These are phyloP conservation scores for Conticribra weissflogii DNA, from an alignment of 108 stramenopile species.

Conservation along the genomic window DNA sequence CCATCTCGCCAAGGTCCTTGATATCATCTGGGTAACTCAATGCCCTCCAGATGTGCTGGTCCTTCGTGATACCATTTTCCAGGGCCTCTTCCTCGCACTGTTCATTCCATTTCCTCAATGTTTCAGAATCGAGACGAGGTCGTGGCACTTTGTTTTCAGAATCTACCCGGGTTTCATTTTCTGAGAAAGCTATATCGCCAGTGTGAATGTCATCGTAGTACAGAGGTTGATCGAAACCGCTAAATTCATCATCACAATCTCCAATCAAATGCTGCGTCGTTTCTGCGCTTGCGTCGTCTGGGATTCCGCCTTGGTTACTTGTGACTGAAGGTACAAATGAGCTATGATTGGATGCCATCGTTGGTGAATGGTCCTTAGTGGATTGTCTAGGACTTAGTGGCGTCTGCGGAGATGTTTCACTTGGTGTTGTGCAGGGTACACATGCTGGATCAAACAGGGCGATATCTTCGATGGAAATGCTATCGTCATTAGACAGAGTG, in stretches of 20 bases:
- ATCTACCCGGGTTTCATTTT: slow-evolving; percentile 2
- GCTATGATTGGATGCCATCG: slow-evolving; percentile 28
- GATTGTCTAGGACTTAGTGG: slow-evolving; percentile 2
- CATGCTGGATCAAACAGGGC: neutral
- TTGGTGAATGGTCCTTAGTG: slow-evolving; percentile 12
- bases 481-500: neutral
- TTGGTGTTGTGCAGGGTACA: slow-evolving; percentile 14
- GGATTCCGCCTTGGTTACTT: neutral
- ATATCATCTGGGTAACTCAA: slow-evolving; percentile 10
- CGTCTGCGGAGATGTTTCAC: neutral
- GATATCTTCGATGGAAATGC: neutral
- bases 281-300: neutral
- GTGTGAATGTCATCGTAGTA: slow-evolving; percentile 4
- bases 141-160: neutral
- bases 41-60: slow-evolving; percentile 24
- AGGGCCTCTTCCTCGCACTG: slow-evolving; percentile 15
- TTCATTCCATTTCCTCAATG: slow-evolving; percentile 28
- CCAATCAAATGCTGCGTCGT: neutral
- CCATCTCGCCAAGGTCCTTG: neutral
- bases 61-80: slow-evolving; percentile 8
- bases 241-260: slow-evolving; percentile 12
- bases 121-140: slow-evolving; percentile 17
- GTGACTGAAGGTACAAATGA: slow-evolving; percentile 17
- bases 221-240: slow-evolving; percentile 8
- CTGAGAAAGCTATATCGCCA: no score